Percentiles rank a stretch among this genome's conserved stretches.
Conservation (phyloP, 108 stramenopile genomes). For the Fragilaria crotonensis region DNA sequence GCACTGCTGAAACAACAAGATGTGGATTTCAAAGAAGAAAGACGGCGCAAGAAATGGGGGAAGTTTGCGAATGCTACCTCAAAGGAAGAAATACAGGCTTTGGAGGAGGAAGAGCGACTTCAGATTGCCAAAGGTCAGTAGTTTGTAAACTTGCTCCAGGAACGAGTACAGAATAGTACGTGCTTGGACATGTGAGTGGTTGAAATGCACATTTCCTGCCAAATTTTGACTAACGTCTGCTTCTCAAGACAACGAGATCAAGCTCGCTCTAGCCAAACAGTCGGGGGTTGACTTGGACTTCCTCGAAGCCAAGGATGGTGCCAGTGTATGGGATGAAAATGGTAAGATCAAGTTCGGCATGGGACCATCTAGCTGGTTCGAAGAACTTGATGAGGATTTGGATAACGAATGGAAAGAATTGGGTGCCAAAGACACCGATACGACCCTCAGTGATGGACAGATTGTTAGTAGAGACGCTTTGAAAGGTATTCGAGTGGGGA, state of each 20-base stretch:
- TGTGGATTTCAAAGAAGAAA: conserved; percentile 48
- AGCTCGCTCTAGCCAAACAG: conserved; percentile 37
- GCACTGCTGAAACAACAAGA: conserved; percentile 51
- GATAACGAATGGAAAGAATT: conserved; percentile 39
- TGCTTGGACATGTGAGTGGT: not conserved
- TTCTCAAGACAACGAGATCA: conserved; percentile 36
- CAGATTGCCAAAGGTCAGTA: conserved; percentile 29
- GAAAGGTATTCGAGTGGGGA: conserved; percentile 67
- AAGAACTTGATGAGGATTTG: conserved; percentile 52
- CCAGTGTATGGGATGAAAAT: conserved; percentile 18
- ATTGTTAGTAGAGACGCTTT: conserved; percentile 40
- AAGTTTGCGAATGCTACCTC: conserved; percentile 56
- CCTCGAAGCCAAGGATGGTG: conserved; percentile 34
- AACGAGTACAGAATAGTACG: not conserved
- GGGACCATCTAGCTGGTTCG: conserved; percentile 41
- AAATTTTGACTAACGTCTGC: not conserved
- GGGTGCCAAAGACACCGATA: conserved; percentile 13
- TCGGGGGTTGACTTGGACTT: conserved; percentile 49
- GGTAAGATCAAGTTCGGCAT: conserved; percentile 18
- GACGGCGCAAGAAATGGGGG: conserved; percentile 49
- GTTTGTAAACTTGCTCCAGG: no score
- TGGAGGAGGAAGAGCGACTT: conserved; percentile 34
- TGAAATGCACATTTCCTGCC: not conserved
- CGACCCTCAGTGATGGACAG: conserved; percentile 36
- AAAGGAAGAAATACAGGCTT: conserved; percentile 40